Conservation (phyloP, 176 grass and related monocot genomes). For the Musa acuminata region DNA sequence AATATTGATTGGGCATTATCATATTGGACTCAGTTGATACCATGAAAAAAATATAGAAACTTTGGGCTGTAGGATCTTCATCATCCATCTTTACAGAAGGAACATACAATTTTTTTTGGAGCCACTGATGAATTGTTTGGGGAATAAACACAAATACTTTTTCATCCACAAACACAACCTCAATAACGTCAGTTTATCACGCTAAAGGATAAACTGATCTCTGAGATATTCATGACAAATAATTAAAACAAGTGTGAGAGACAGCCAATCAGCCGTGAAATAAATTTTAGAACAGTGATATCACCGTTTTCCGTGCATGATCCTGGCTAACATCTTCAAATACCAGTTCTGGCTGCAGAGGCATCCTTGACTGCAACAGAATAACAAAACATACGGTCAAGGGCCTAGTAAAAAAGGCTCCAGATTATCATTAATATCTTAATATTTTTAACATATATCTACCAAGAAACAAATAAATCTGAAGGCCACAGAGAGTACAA, state of each 20-base stretch:
- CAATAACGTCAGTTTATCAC: not conserved
- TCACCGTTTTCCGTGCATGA: constrained; percentile 88
- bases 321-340: constrained; percentile 99
- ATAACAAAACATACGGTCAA: not conserved
- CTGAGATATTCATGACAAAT: not conserved
- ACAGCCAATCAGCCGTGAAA: constrained; percentile 3
- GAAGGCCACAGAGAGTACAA: no score
- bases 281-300: not conserved
- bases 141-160: not conserved
- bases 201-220: not conserved
- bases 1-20: no score
- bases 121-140: not conserved
- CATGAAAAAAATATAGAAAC: no score
- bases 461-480: no score
- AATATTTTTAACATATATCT: no score
- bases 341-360: constrained; percentile 72
- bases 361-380: constrained; percentile 60
- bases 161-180: not conserved
- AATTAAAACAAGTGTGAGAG: not conserved
- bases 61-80: not conserved
- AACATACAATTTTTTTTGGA: not conserved
- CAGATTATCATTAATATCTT: no score
- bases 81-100: not conserved
- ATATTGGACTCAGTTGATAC: no score
- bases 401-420: no score